Conservation (phyloP, 257 asterid genomes). For the Nicotiana knightiana region DNA sequence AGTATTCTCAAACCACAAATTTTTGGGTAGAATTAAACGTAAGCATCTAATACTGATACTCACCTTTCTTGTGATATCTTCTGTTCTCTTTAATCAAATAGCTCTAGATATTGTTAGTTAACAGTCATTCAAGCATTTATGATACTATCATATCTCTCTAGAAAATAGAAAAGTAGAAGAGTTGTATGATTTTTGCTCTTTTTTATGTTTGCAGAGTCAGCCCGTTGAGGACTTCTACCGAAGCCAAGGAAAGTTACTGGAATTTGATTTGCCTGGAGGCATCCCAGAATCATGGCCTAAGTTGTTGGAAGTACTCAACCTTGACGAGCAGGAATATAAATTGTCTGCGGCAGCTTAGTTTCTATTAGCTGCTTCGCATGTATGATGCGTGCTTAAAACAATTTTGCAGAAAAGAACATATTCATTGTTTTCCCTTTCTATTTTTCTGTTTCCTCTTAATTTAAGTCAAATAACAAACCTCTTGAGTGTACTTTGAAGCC, state of each 20-base stretch:
- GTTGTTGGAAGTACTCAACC: conserved; percentile 76
- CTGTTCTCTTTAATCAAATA: not conserved
- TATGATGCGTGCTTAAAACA: conserved; percentile 22
- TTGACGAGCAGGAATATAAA: conserved; percentile 70
- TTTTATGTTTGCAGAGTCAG: conserved; percentile 53
- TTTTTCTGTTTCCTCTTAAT: not conserved
- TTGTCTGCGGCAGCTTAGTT: conserved; percentile 59
- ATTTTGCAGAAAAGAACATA: conserved; percentile 43
- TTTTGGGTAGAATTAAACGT: too few species aligned
- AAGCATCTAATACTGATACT: not conserved
- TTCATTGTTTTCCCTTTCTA: not conserved
- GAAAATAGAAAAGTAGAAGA: not conserved
- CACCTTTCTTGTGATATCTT: not conserved
- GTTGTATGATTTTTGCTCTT: not conserved
- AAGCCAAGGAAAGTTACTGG: conserved; percentile 62
- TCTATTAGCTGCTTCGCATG: conserved; percentile 19
- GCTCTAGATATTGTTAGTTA: not conserved
- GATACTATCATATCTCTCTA: not conserved
- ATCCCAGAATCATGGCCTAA: conserved; percentile 93
- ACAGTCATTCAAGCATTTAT: not conserved
- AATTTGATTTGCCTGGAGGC: conserved; percentile 87
- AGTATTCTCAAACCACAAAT: not conserved
- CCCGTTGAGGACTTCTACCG: conserved; percentile 85
- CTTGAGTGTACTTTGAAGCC: conserved; percentile 19
- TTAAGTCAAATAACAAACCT: conserved; percentile 8